Evolutionary conservation across 192 early-diverging fungal species (phyloP).

Genomic region (Pecoramyces ruminantium): DNA sequence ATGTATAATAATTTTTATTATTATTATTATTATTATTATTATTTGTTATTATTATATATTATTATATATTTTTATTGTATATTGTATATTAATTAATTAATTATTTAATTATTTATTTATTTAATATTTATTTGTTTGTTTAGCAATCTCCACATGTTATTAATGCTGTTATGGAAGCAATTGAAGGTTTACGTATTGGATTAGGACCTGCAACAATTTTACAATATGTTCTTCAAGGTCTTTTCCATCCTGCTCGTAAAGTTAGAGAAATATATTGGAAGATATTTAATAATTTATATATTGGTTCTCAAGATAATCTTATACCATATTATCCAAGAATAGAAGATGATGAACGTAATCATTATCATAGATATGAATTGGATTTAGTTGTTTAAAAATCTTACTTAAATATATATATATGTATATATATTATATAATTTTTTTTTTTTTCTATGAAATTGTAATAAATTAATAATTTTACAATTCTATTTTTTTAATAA

Average conservation of each 20-base stretch:
- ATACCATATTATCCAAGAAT: conserved; percentile 85
- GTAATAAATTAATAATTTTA: too few species aligned
- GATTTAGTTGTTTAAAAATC: neutral
- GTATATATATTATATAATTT: too few species aligned
- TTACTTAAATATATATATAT: too few species aligned
- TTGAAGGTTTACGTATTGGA: conserved; percentile 82
- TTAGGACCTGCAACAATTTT: conserved; percentile 70
- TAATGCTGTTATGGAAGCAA: conserved; percentile 91
- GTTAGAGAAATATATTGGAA: conserved; percentile 98
- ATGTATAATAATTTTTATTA: too few species aligned
- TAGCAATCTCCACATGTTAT: conserved; percentile 71
- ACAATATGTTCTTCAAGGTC: conserved; percentile 77
- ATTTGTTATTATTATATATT: too few species aligned
- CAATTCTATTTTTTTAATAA: too few species aligned
- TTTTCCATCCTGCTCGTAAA: conserved; percentile 92
- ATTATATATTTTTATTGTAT: too few species aligned
- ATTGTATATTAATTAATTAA: neutral
- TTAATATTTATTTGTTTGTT: conserved; percentile 7
- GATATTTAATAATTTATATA: conserved; percentile 92
- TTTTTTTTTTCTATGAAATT: too few species aligned
- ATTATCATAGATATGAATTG: conserved; percentile 49
- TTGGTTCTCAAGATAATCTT: conserved; percentile 74
- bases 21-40: too few species aligned
- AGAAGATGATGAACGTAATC: conserved; percentile 61
- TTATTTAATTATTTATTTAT: neutral